A percentile compares a stretch with the other conserved stretches of the same genome.
phyloP scores from a whole-genome alignment of 2,329 filamentous ascomycete species.

The Aspergillus transmontanensis region DNA sequence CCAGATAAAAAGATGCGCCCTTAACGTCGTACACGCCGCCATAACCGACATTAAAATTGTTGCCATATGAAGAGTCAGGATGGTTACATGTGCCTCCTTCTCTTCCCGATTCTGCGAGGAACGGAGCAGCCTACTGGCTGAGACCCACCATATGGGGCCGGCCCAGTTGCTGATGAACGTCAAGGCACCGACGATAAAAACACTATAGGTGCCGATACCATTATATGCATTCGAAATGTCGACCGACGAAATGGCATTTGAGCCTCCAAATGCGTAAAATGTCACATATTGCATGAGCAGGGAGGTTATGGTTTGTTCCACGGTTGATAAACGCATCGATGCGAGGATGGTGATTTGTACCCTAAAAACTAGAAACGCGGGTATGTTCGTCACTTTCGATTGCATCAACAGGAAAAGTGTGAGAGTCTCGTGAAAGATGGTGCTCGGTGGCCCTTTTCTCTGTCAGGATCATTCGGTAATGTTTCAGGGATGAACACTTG shows the following conservation, averaged over 20 bases:
- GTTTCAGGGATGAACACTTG: conserved; percentile 14
- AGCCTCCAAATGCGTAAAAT: conserved; percentile 89
- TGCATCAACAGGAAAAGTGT: conserved; percentile 84
- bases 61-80: conserved; percentile 72
- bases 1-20: conserved; percentile 96
- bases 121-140: conserved; percentile 53
- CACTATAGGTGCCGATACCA: conserved; percentile 78
- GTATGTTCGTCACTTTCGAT: conserved; percentile 80
- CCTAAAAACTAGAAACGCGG: conserved; percentile 77
- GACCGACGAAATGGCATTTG: conserved; percentile 93
- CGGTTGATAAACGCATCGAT: conserved; percentile 42
- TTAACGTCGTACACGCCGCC: conserved; percentile 79
- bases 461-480: conserved; percentile 15
- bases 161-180: conserved; percentile 92
- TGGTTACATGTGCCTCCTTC: conserved; percentile 55
- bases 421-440: conserved; percentile 63
- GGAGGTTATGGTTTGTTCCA: conserved; percentile 68
- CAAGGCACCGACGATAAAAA: conserved; percentile 76
- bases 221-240: conserved; percentile 96
- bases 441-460: conserved; percentile 19
- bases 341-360: conserved; percentile 59
- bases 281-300: conserved; percentile 77
- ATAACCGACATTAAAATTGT: conserved; percentile 73
- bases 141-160: conserved; percentile 84
- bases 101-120: conserved; percentile 19